Conservation (phyloP, 2,329 filamentous ascomycete genomes). For the Colletotrichum limetticola region DNA sequence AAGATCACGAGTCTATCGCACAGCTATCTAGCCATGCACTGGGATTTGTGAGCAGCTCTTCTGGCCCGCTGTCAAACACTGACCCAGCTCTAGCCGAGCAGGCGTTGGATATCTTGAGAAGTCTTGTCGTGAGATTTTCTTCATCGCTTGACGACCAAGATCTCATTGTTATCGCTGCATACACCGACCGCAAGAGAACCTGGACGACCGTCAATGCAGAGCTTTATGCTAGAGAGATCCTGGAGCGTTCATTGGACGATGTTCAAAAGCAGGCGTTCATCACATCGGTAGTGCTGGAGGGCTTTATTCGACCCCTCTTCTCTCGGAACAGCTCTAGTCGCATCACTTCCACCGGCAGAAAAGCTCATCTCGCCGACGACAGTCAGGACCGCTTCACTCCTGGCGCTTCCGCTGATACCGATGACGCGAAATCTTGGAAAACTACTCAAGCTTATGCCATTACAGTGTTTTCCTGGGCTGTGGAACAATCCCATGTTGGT, state of each 20-base stretch:
- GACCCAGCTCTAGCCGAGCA: neutral
- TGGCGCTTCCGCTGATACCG: neutral
- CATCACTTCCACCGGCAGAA: slow-evolving; percentile 68
- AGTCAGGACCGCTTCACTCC: slow-evolving; percentile 10
- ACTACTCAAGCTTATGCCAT: slow-evolving; percentile 7
- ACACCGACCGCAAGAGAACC: slow-evolving; percentile 44
- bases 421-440: slow-evolving; percentile 70
- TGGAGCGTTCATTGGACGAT: slow-evolving; percentile 42
- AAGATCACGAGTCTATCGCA: neutral
- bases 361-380: slow-evolving; percentile 56
- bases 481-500: slow-evolving; percentile 61
- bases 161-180: slow-evolving; percentile 46
- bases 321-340: slow-evolving; percentile 61
- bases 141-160: slow-evolving; percentile 22
- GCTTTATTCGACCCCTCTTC: slow-evolving; percentile 76
- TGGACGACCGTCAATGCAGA: slow-evolving; percentile 51
- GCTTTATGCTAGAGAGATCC: slow-evolving; percentile 43
- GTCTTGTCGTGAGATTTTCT: slow-evolving; percentile 5
- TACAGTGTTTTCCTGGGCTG: slow-evolving; percentile 68
- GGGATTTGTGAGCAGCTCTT: neutral
- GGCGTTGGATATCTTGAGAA: neutral
- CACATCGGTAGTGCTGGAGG: slow-evolving; percentile 66
- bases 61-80: neutral
- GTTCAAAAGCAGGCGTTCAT: slow-evolving; percentile 51
- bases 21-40: slow-evolving; percentile 1